Base-by-base conservation (phyloP, 106 monocot genomes). In the Allium sativum region DNA sequence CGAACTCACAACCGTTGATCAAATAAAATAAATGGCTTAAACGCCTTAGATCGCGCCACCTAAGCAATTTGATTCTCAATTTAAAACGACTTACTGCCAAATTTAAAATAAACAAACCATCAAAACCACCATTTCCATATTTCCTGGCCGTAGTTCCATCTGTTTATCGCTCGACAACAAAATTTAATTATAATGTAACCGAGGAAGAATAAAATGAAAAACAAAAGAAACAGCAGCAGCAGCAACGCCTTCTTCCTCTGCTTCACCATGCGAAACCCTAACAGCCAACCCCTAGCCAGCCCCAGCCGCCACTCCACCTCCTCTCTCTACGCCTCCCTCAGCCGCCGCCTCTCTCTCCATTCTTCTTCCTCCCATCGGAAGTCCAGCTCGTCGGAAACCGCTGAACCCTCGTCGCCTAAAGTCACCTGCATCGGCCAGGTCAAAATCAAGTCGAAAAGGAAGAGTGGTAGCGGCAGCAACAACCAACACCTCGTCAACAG, bases 381-480 rank as follows among this genome's bases (percentile, higher is more conserved):
- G 58, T 42, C 70, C 77, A 9, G 53, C 70, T 44, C 52, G 76
- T 40, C 53, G 79, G 96, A 87, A 62, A 64, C 90, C 0, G 80
- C 79, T 12, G 96, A 98, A 74, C 96, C 96, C 1, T 79, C 87
- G 1, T 98, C 96, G 7, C 96, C 96, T 9, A 98, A 98, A 65
- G 96, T 98, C 12, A 98, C 96, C 14, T 98, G 96, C 91, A 98
- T 98, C 48, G 96, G 96, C 16, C 96, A 98, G 60, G 96, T 98
- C 3, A 69, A 88, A 50, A 91, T 98, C 12, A 88, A 74, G 41
- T 66, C 59, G 42, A 75, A 75, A 68, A 72, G 70, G 67, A 79
- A 80, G 72, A 73, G 55, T 41, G 62, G 45, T 14, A 60, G 44
- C 48, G 15, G 15, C 15, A 47, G 12, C 47, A 50, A 50, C 13